Conservation (phyloP, 495 filamentous ascomycete species). For the Penicillium chermesinum region DNA sequence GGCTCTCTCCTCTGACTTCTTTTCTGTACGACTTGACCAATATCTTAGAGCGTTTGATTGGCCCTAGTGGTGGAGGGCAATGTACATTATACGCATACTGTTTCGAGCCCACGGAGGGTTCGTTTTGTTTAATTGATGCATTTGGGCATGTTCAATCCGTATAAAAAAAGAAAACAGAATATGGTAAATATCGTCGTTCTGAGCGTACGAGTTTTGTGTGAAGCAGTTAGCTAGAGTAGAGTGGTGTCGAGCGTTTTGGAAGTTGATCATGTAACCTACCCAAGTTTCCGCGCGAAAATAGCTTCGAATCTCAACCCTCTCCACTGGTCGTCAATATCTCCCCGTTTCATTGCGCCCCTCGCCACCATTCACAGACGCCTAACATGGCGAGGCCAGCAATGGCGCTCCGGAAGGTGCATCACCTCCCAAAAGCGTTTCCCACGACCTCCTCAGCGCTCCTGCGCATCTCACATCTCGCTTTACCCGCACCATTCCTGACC, state of each 20-base stretch:
- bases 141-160: conserved; percentile 6
- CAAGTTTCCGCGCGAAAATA: not conserved
- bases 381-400: conserved; percentile 12
- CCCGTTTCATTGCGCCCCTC: not conserved
- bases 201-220: no score
- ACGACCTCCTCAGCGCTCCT: not conserved
- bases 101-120: conserved; percentile 30
- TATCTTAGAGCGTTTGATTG: conserved; percentile 27
- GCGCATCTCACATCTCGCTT: not conserved
- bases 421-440: conserved; percentile 6
- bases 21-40: conserved; percentile 9
- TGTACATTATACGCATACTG: conserved; percentile 45
- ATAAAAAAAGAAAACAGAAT: no score
- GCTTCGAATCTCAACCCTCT: not conserved
- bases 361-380: not conserved
- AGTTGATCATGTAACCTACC: not conserved
- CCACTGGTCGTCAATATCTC: conserved; percentile 1
- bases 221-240: no score
- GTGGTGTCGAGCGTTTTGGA: no score
- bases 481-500: conserved; percentile 1
- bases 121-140: conserved; percentile 29
- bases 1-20: conserved; percentile 21
- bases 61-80: conserved; percentile 28
- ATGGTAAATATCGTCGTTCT: no score
- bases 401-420: conserved; percentile 10